These are phyloP conservation scores for Penicillium fuscoglaucum DNA, from an alignment of 2,329 filamentous ascomycete species.

Conservation along the genomic window DNA sequence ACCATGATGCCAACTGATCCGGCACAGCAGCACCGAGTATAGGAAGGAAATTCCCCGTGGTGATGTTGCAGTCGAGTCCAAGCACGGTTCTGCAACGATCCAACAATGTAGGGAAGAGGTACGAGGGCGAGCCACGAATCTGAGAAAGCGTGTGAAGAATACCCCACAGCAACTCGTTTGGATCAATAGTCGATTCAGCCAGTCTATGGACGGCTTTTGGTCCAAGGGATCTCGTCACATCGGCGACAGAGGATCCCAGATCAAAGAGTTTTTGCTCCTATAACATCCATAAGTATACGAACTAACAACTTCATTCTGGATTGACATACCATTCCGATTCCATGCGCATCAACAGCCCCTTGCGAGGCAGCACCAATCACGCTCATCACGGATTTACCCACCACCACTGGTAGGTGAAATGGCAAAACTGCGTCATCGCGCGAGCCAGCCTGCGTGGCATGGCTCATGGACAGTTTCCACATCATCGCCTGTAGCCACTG, in stretches of 20 bases:
- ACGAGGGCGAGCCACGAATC: conserved; percentile 42
- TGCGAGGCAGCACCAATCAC: conserved; percentile 74
- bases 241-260: conserved; percentile 35
- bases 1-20: conserved; percentile 18
- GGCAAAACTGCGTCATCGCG: conserved; percentile 58
- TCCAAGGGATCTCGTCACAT: conserved; percentile 36
- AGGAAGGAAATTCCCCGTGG: conserved; percentile 31
- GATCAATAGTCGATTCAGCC: conserved; percentile 34
- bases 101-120: conserved; percentile 37
- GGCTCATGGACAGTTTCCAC: conserved; percentile 70
- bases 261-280: conserved; percentile 44
- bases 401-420: conserved; percentile 64
- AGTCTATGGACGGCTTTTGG: conserved; percentile 30
- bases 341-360: conserved; percentile 72
- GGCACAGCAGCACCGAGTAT: conserved; percentile 18
- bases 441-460: conserved; percentile 60
- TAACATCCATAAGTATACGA: not conserved
- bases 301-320: not conserved
- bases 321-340: conserved; percentile 68
- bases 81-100: conserved; percentile 35
- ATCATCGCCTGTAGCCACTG: conserved; percentile 71
- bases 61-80: conserved; percentile 34
- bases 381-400: conserved; percentile 63
- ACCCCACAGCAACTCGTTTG: conserved; percentile 41
- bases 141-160: conserved; percentile 41